Conservation (phyloP, 139 green algal species). For the Chlamydomonas asymmetrica region DNA sequence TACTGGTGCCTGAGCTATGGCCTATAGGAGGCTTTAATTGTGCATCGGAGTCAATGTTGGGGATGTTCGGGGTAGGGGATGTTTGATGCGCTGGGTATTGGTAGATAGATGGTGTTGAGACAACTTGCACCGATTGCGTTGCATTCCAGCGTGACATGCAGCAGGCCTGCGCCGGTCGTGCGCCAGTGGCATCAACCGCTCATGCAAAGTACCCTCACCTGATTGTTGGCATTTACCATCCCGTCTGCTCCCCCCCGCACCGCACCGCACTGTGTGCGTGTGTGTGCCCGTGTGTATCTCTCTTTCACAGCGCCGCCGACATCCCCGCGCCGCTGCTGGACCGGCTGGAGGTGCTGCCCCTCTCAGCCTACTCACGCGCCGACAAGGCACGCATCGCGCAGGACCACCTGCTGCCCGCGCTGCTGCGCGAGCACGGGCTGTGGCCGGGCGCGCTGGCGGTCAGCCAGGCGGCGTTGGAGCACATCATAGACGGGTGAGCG, state of each 20-base stretch:
- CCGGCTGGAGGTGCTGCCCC: constrained; percentile 85
- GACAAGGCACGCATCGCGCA: constrained; percentile 78
- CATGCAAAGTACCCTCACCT: too few species aligned
- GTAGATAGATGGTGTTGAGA: too few species aligned
- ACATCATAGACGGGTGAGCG: constrained; percentile 37
- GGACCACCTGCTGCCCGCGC: constrained; percentile 75
- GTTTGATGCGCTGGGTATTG: too few species aligned
- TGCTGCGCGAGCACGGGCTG: constrained; percentile 71
- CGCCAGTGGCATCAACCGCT: too few species aligned
- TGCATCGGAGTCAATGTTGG: neutral
- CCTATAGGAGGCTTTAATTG: neutral
- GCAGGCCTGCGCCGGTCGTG: too few species aligned
- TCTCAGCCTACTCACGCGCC: neutral
- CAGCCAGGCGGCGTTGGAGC: constrained; percentile 9
- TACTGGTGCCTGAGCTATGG: too few species aligned
- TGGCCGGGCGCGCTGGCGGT: constrained; percentile 22
- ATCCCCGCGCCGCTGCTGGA: constrained; percentile 92
- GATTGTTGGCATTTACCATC: too few species aligned
- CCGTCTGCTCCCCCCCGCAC: too few species aligned
- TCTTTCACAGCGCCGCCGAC: constrained; percentile 25
- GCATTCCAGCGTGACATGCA: too few species aligned
- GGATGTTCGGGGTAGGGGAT: too few species aligned
- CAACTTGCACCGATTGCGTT: too few species aligned
- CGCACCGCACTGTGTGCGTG: too few species aligned
- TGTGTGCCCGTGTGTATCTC: neutral